phyloP scores from a whole-genome alignment of 768 basidiomycete species.

The Hypholoma sublateritium region DNA sequence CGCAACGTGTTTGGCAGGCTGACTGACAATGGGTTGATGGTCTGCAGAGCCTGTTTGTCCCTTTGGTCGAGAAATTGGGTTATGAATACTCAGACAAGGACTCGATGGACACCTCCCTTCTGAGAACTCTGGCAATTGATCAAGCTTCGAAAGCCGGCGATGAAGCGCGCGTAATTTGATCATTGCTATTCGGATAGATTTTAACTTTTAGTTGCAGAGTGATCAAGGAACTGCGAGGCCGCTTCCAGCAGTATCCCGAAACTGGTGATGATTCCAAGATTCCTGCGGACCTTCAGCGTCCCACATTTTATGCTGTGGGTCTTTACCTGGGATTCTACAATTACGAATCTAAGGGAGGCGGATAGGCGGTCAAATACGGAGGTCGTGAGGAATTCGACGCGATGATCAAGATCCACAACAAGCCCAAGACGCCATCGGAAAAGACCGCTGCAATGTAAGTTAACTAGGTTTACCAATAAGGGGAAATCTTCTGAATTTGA shows the following conservation, averaged over 20 bases:
- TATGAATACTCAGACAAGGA: slow-evolving; percentile 73
- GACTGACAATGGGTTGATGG: not conserved
- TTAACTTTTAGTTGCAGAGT: slow-evolving; percentile 47
- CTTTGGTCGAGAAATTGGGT: slow-evolving; percentile 77
- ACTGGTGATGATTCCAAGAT: slow-evolving; percentile 77
- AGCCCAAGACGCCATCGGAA: slow-evolving; percentile 72
- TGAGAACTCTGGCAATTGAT: slow-evolving; percentile 73
- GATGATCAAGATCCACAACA: slow-evolving; percentile 64
- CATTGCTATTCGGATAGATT: not conserved
- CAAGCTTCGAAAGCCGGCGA: slow-evolving; percentile 38
- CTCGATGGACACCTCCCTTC: slow-evolving; percentile 60
- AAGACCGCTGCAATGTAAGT: slow-evolving; percentile 70
- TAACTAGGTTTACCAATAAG: not conserved
- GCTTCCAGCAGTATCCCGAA: slow-evolving; percentile 70
- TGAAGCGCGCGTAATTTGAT: slow-evolving; percentile 21
- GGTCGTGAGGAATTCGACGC: slow-evolving; percentile 76
- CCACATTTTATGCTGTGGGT: slow-evolving; percentile 53
- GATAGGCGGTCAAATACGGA: slow-evolving; percentile 71
- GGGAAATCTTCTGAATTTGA: slow-evolving; percentile 6
- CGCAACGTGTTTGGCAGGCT: not conserved
- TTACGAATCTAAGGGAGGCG: not conserved
- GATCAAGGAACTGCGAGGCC: slow-evolving; percentile 65
- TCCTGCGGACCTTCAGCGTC: slow-evolving; percentile 72
- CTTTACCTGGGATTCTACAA: not conserved
- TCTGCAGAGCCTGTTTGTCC: slow-evolving; percentile 60